A percentile compares a stretch with the other conserved stretches of the same genome.
phyloP scores from a whole-genome alignment of 2,329 filamentous ascomycete species.

The Lizonia empirigonia region DNA sequence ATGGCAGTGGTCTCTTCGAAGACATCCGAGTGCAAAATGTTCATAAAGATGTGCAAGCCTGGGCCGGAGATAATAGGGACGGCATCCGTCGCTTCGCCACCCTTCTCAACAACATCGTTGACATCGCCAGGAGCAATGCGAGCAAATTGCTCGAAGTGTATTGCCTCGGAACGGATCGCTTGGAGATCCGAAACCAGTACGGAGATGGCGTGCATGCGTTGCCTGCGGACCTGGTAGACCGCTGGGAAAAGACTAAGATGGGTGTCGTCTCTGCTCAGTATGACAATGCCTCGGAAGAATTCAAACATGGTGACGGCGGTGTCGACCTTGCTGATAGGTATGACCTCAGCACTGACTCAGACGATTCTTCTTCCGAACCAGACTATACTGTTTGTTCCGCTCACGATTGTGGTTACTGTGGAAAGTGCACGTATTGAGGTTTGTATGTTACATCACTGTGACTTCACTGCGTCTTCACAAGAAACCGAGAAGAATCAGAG shows the following conservation, averaged over 20 bases:
- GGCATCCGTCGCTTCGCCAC: constrained; percentile 35
- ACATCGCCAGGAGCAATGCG: constrained; percentile 27
- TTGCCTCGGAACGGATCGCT: constrained; percentile 29
- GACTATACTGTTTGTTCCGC: constrained; percentile 48
- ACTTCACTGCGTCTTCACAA: too few relatives aligned
- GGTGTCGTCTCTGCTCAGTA: background rate
- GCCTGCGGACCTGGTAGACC: constrained; percentile 16
- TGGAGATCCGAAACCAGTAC: constrained; percentile 47
- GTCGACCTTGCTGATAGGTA: background rate
- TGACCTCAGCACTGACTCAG: background rate
- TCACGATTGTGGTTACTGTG: constrained; percentile 47
- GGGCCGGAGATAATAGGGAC: constrained; percentile 53
- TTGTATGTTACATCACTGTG: too few relatives aligned
- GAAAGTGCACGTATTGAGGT: constrained; percentile 40
- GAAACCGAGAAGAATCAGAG: too few relatives aligned
- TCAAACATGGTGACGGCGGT: too few relatives aligned
- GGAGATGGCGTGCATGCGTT: constrained; percentile 35
- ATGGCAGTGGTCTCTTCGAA: constrained; percentile 50
- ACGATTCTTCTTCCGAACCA: constrained; percentile 15
- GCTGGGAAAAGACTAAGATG: constrained; percentile 19
- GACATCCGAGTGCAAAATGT: constrained; percentile 51
- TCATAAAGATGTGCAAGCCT: constrained; percentile 46
- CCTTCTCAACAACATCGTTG: constrained; percentile 42
- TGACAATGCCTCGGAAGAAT: too few relatives aligned
- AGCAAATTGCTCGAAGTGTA: constrained; percentile 44